Conservation (phyloP, 2,329 filamentous ascomycete genomes). For the Tolypocladium tundrense region DNA sequence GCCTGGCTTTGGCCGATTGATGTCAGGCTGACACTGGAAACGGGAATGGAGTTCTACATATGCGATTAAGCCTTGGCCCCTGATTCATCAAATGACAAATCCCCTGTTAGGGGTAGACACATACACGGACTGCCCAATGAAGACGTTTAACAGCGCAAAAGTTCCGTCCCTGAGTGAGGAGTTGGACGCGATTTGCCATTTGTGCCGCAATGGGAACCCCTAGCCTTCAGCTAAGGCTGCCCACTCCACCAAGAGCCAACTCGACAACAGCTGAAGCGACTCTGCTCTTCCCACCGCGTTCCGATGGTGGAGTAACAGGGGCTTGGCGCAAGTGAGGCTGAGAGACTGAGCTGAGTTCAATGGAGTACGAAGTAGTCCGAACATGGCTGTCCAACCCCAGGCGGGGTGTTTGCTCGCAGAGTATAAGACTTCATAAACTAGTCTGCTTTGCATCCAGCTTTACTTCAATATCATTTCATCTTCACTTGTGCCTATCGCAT, state of each 20-base stretch:
- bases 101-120: background rate
- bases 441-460: background rate
- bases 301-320: background rate
- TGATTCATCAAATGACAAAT: background rate
- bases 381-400: no score
- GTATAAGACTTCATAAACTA: background rate
- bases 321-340: background rate
- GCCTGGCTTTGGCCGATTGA: background rate
- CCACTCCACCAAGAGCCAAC: background rate
- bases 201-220: background rate
- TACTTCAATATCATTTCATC: background rate
- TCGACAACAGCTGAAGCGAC: background rate
- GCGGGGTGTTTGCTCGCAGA: background rate
- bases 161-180: background rate
- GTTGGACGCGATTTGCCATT: background rate
- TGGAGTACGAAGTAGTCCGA: no score
- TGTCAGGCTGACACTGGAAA: background rate
- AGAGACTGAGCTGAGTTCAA: background rate
- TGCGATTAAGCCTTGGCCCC: background rate
- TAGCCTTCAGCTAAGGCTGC: background rate
- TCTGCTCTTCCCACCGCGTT: background rate
- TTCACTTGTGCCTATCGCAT: background rate
- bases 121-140: background rate
- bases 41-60: background rate
- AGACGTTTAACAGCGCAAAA: background rate